Base-by-base conservation (phyloP, 1,284 basidiomycete genomes). In the Leccinum pachyderme region DNA sequence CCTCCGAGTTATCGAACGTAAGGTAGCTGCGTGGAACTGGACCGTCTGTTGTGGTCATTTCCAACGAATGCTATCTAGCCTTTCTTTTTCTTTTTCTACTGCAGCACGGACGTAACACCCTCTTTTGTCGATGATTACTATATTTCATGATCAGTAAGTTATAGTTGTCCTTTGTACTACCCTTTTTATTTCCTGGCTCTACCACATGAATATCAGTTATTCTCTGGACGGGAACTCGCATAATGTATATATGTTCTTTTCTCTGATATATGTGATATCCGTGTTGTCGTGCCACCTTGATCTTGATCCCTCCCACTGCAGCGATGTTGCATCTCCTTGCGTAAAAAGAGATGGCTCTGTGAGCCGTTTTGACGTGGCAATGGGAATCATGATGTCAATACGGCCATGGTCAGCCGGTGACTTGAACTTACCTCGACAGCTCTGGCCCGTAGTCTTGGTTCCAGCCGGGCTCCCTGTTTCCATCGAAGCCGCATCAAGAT, bases 1-100 rank as follows among this genome's bases (percentile, higher is more conserved):
- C 68, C 64, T 7, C 66, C 66, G 41, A 56, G 54, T 29, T 68
- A 71, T 39, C 52, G 45, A 18, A 18, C 6, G 39, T 69, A 50
- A 48, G 31, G 27, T 7, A 3, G 35, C 6, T 37, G 35, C n/a
- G n/a, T 6, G 35, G 35, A 11, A 15, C 7, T 18, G 5, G n/a
- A 37, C 9, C n/a, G 35, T 37, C n/a, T 37, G 35, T 37, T 37
- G 35, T n/a, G 11, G 4, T 33, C 46, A 12, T 43, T 7, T 22
- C 12, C 27, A 12, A 15, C 22, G 51, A 13, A 28, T 39, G 12
- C 12, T 49, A 54, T 55, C 37, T 5, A 18, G n/a, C 8, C 13
- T 25, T 13, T 7, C 22, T 8, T 13, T 39, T 43, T 43, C 15
- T 13, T 22, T 24, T 24, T 24, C n/a, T n/a, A 31, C 39, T 58